Evolutionary conservation across 1,284 basidiomycete genomes (phyloP), one percentile per base, ranked within the genome.

Genomic region (Tremellales sp.): DNA sequence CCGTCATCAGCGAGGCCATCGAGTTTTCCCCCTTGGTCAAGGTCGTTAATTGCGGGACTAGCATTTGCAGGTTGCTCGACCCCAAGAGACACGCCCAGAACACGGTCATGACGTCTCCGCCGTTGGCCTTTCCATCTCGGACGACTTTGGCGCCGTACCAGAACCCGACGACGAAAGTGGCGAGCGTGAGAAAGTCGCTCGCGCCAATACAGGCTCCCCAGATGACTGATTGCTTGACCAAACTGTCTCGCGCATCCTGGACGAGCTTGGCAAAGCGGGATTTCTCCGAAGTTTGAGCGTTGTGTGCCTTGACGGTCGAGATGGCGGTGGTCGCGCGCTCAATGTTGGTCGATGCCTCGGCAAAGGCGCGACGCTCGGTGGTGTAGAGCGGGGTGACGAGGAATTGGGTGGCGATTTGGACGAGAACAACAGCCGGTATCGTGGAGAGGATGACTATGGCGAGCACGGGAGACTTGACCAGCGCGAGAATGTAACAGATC

Each of bases 21-120:
- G 87, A 83, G 45, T 82, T 81, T 69, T 94, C 94, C 56, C 90
- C 94, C 70, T 87, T 91, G 46, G 86, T 81, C 49, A 97, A 74
- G 14, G 77, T 74, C 46, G 87, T 83, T 51, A 93, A 74, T 45
- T 86, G 81, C 0, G 89, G 87, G 5, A 97, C 81, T 61, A 83
- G 82, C 78, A 85, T 82, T 67, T 95, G 90, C 5, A 97, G 71
- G 66, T 88, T 88, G 61, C 79, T 84, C 3, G 85, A 86, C 0
- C 89, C 90, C 47, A 97, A 85, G 37, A 97, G 76, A 66, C 89
- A 91, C 0, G 93, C 89, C 90, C 93, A 97, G 70, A 98, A 98
- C 38, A 94, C 90, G 25, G 87, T 85, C 83, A 93, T 92, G 54
- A 97, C 87, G 40, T 84, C 79, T 4, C 87, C 88, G 0, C 86